Conservation (phyloP, 768 basidiomycete species). For the Agaricus bisporus region DNA sequence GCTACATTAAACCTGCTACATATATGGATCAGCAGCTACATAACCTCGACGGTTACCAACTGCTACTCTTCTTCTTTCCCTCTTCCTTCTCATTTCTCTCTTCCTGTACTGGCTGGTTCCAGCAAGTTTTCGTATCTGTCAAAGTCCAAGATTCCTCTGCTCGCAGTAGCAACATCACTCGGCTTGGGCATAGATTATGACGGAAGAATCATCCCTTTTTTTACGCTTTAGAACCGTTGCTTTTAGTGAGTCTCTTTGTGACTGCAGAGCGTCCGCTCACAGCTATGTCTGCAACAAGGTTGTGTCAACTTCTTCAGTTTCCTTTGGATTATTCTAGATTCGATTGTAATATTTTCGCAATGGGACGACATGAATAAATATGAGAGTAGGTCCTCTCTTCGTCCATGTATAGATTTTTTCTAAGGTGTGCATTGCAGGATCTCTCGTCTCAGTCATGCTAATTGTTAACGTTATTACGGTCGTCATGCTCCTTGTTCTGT, state of each 20-base stretch:
- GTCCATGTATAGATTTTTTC: neutral
- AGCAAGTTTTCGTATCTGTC: neutral
- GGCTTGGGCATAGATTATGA: neutral
- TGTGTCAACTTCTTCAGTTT: slow-evolving; percentile 20
- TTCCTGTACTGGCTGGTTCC: neutral
- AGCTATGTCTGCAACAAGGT: slow-evolving; percentile 11
- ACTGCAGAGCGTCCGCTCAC: neutral
- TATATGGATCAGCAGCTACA: neutral
- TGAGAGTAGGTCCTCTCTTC: slow-evolving; percentile 18
- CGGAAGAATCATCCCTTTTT: slow-evolving; percentile 10
- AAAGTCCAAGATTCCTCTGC: too few relatives aligned
- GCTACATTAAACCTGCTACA: neutral
- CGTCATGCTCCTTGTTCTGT: slow-evolving; percentile 24
- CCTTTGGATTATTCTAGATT: slow-evolving; percentile 22
- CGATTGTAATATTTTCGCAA: slow-evolving; percentile 20
- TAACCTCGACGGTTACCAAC: neutral
- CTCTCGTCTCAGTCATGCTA: slow-evolving; percentile 21
- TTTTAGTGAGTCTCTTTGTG: slow-evolving; percentile 8
- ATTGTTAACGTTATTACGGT: slow-evolving; percentile 21
- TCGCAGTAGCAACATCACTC: neutral
- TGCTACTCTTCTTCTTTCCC: neutral
- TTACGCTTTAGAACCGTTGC: slow-evolving; percentile 11
- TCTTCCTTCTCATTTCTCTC: neutral
- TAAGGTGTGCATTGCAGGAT: slow-evolving; percentile 13
- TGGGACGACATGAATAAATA: slow-evolving; percentile 20